Evolutionary conservation across 768 basidiomycete genomes (phyloP).

Genomic region (Tubosaeta brunneosetosa): DNA sequence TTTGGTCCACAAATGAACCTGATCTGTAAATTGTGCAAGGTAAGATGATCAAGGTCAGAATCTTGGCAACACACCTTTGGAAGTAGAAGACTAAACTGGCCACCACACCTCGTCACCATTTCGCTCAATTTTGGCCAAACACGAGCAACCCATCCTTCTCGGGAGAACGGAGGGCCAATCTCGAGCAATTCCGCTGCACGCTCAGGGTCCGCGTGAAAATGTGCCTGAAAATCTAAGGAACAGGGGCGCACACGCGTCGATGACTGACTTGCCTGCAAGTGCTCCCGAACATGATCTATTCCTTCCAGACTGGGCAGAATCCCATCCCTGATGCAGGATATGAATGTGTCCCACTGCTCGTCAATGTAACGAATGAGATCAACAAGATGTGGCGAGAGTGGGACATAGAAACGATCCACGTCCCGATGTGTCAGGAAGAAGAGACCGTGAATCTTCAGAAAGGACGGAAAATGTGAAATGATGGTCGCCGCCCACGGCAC

Average conservation of each 20-base stretch:
- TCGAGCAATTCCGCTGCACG: slow-evolving; percentile 18
- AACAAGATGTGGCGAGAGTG: background rate
- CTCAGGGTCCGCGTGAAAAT: slow-evolving; percentile 7
- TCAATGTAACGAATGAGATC: background rate
- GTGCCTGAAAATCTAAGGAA: slow-evolving; percentile 1
- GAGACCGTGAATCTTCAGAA: background rate
- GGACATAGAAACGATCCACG: background rate
- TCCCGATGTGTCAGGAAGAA: background rate
- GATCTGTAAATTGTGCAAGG: slow-evolving; percentile 1
- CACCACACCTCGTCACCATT: slow-evolving; percentile 11
- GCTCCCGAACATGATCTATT: slow-evolving; percentile 11
- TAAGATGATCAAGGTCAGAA: background rate
- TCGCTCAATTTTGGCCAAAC: slow-evolving; percentile 15
- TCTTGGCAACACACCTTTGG: slow-evolving; percentile 10
- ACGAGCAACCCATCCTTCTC: slow-evolving; percentile 14
- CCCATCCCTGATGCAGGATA: slow-evolving; percentile 14
- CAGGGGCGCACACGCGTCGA: no score
- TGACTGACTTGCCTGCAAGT: slow-evolving; percentile 8
- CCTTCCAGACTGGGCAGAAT: slow-evolving; percentile 13
- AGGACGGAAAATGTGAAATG: background rate
- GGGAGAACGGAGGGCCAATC: slow-evolving; percentile 14
- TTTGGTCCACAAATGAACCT: slow-evolving; percentile 12
- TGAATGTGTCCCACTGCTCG: background rate
- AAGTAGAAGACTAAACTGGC: slow-evolving; percentile 10
- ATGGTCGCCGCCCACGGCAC: background rate